phyloP scores from a whole-genome alignment of 768 basidiomycete species.

The Russula emetica region DNA sequence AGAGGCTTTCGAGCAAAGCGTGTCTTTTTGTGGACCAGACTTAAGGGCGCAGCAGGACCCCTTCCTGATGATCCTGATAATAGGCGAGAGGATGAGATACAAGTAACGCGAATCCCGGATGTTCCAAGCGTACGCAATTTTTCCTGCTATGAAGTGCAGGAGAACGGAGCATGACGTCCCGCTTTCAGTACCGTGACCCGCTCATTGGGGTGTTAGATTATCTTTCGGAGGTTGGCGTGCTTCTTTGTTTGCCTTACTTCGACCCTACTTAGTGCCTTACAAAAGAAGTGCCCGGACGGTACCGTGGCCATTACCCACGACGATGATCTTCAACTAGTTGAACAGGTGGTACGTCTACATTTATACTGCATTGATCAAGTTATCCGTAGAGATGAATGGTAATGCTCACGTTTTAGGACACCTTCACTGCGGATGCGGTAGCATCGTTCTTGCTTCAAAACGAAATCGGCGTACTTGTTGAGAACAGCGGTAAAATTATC shows the following conservation, averaged over 20 bases:
- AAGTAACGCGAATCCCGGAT: not conserved
- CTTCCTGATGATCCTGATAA: conserved; percentile 8
- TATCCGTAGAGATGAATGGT: not conserved
- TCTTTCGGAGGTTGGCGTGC: conserved; percentile 14
- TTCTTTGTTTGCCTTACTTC: not conserved
- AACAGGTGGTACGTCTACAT: conserved; percentile 16
- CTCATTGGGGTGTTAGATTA: conserved; percentile 18
- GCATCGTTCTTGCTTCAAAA: conserved; percentile 15
- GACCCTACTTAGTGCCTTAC: not conserved
- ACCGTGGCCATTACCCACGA: conserved; percentile 20
- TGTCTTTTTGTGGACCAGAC: not conserved
- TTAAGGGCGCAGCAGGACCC: conserved; percentile 10
- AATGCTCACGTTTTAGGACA: conserved; percentile 5
- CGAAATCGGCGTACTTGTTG: conserved; percentile 8
- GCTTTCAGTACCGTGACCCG: conserved; percentile 16
- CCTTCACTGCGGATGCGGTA: conserved; percentile 17
- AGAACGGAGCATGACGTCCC: not conserved
- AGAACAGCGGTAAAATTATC: conserved; percentile 16
- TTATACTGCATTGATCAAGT: not conserved
- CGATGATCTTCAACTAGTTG: conserved; percentile 11
- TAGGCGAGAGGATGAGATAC: conserved; percentile 1
- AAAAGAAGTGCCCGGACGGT: conserved; percentile 15
- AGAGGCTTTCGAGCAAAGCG: conserved; percentile 17
- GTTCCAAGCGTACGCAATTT: not conserved
- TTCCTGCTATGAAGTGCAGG: not conserved